Conservation (phyloP, 1,139 yeast species). For the Kodamaea sp. region DNA sequence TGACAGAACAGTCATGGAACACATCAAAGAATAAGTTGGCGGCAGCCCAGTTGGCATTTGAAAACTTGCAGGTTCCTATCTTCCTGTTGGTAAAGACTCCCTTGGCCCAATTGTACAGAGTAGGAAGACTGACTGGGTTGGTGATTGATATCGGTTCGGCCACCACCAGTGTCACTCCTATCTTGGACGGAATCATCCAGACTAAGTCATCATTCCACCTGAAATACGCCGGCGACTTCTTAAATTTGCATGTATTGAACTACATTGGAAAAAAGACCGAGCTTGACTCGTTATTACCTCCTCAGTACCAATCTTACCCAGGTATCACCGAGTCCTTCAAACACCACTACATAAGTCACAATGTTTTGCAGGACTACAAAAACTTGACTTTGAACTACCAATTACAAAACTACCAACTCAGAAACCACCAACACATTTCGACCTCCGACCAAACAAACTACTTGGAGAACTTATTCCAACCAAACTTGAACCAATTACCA, state of each 20-base stretch:
- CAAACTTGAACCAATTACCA: conserved; percentile 36
- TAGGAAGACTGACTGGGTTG: conserved; percentile 67
- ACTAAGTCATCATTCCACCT: conserved; percentile 60
- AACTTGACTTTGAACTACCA: conserved; percentile 19
- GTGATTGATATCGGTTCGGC: conserved; percentile 70
- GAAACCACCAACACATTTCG: conserved; percentile 42
- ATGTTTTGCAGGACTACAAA: conserved; percentile 52
- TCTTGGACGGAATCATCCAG: conserved; percentile 68
- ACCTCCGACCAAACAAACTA: conserved; percentile 39
- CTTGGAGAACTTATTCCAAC: conserved; percentile 58
- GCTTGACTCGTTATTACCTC: conserved; percentile 31
- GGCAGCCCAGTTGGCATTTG: conserved; percentile 65
- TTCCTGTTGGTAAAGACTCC: conserved; percentile 72
- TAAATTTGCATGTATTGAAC: conserved; percentile 54
- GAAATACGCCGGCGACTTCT: conserved; percentile 69
- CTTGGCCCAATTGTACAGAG: conserved; percentile 65
- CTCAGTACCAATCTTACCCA: conserved; percentile 15
- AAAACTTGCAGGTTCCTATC: conserved; percentile 62
- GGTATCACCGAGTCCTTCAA: conserved; percentile 46
- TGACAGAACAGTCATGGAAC: conserved; percentile 68
- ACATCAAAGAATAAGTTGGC: conserved; percentile 51
- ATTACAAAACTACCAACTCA: conserved; percentile 47
- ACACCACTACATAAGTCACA: conserved; percentile 44
- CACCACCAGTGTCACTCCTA: conserved; percentile 64
- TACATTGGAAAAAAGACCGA: conserved; percentile 34